Evolutionary conservation across 2,329 filamentous ascomycete genomes (phyloP), one percentile per base, ranked within the genome.

Genomic region (Botryotinia calthae): DNA sequence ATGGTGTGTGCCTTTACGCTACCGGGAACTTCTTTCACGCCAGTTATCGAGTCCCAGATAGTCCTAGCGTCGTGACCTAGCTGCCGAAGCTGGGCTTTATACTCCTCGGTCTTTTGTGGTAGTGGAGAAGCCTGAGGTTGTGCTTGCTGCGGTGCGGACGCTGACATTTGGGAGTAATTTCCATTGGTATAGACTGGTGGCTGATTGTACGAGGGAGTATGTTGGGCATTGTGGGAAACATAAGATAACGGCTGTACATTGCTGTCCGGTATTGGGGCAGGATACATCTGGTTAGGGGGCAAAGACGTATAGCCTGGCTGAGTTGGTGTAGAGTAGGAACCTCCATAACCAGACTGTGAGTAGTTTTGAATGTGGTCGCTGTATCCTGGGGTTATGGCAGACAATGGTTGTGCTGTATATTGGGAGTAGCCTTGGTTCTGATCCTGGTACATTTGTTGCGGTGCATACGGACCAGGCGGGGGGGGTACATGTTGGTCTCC

Each of bases 1-100:
- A 92, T 84, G 64, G 89, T 86, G 74, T 87, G 87, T 25, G 92
- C 84, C 76, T 89, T 88, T 64, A 93, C 84, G 74, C 86, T 87
- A 56, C 87, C 86, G 22, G 89, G 86, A 25, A 93, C 82, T 68
- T 89, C 86, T 76, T 88, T 88, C 75, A 93, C 83, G 4, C 85
- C 85, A 12, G 85, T 85, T 3, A 90, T 86, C 34, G 84, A 82
- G 74, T 87, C 86, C 91, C 91, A 95, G 51, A 91, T 81, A 37
- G 89, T 87, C 73, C 87, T 85, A 7, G 88, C 87, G 78, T 86
- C 85, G 59, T 82, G 83, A 16, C 86, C 85, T 74, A 93, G 82
- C 63, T 86, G 82, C 65, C 88, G 84, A 12, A 89, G 81, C 75
- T 87, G 85, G 28, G 78, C 74, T 73, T 84, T 82, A 74, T 87